Base-by-base conservation (phyloP, 2,329 filamentous ascomycete species). In the Ilyonectria mors-panacis region DNA sequence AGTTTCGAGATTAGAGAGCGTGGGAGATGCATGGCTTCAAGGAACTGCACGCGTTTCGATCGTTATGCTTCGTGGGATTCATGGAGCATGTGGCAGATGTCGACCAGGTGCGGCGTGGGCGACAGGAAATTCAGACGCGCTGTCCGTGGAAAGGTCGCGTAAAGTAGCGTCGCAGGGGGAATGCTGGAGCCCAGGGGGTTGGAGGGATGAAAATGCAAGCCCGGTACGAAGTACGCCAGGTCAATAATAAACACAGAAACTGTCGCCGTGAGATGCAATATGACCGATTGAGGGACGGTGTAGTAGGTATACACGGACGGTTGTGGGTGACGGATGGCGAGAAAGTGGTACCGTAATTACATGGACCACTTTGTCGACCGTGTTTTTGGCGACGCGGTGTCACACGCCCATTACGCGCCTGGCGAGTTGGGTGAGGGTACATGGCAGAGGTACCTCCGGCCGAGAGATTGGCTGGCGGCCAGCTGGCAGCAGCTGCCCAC, bases 1-100 rank as follows among this genome's bases (percentile, higher is more conserved):
- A 98, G 91, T 76, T 95, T 95, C 56, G 94, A 93, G 78, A 98
- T 93, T 71, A 97, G 88, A 71, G 89, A 88, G 72, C 96, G 93
- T 77, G 95, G 96, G 70, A 99, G 92, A 91, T 98, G 97, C 96
- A 99, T 99, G 80, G 77, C 80, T 66, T 58, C 58, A 53, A 65
- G 37, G 30, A 30, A 35, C 45, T 58, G 50, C 28, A 60, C 67
- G 61, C 65, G 63, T 62, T 67, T 67, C 59, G 54, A 53, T 67
- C 68, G 68, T 63, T 73, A 67, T 65, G 42, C 56, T 66, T 39
- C 51, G 62, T 71, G 58, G 68, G 65, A 74, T 73, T 72, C 75
- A 78, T 78, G 75, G 66, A 71, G 70, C 66, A 66, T 70, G 61
- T 30, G 53, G 44, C 47, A 48, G 63, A 61, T 30, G 50, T 66